Base-by-base conservation (phyloP, 2,329 filamentous ascomycete genomes). In the Lachnellula occidentalis region DNA sequence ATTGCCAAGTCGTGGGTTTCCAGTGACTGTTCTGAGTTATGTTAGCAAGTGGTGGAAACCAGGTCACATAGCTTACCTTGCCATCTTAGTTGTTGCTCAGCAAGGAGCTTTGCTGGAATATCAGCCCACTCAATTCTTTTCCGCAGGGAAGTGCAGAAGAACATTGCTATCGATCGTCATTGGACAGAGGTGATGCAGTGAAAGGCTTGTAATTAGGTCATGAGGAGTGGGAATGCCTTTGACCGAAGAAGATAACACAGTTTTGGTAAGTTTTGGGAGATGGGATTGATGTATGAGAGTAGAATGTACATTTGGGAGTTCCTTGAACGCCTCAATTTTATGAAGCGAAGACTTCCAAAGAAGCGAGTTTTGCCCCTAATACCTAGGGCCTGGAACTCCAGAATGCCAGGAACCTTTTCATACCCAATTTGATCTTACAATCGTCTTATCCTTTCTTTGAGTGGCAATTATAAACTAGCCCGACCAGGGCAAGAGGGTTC, bases 111-210 rank as follows among this genome's bases (percentile, higher is more conserved):
- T n/a, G 56, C 49, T 41, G 66, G 63, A 19, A 67, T 48, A 12
- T 55, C 55, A 21, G 58, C 54, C 66, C 66, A 70, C 53, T 69
- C 62, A 12, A 45, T 48, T 21, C 68, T 61, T 50, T 61, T 66
- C 41, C 68, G 63, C 27, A 70, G 53, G 9, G 61, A 63, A 15
- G 63, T 61, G 53, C 66, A 70, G 50, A 70, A 70, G 66, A 69
- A 67, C n/a, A 36, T 48, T 39, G 12, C 48, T 43, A 24, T 41
- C 12, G 14, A 43, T 34, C 45, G 17, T 54, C 19, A 14, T 36
- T 51, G 43, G 31, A 36, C 45, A 31, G 45, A 34, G 34, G 17
- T 47, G 21, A 21, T 34, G 34, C 21, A 41, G 42, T 14, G 21
- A 22, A 34, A 6, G 37, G 34, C 3, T 11, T 11, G 34, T 5